phyloP scores from a whole-genome alignment of 2,329 filamentous ascomycete species.

The Sphaerulina populicola region DNA sequence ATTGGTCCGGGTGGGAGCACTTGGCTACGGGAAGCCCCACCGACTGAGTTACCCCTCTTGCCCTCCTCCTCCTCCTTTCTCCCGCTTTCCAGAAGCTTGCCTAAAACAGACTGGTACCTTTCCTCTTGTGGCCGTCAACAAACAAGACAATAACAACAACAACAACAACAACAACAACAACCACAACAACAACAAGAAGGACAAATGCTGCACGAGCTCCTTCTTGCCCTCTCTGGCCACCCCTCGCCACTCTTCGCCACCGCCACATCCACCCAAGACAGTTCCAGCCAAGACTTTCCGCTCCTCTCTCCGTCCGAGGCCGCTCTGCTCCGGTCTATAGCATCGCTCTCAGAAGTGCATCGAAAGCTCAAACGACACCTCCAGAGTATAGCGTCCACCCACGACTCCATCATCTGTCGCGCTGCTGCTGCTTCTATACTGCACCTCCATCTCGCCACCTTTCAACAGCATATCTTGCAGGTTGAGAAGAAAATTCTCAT shows the following conservation, averaged over 20 bases:
- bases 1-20: background rate
- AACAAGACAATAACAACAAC: no score
- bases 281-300: constrained; percentile 34
- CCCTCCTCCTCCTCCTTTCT: no score
- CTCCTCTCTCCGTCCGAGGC: constrained; percentile 68
- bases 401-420: constrained; percentile 75
- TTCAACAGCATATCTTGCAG: constrained; percentile 74
- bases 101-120: background rate
- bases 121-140: no score
- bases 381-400: constrained; percentile 57
- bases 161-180: no score
- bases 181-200: no score
- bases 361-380: constrained; percentile 61
- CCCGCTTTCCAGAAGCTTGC: constrained; percentile 4
- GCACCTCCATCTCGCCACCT: constrained; percentile 65
- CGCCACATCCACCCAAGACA: constrained; percentile 34
- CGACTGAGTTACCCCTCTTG: no score
- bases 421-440: constrained; percentile 74
- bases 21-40: background rate
- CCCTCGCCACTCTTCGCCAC: constrained; percentile 73
- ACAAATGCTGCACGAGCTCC: constrained; percentile 99
- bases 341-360: constrained; percentile 70
- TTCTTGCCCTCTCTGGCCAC: constrained; percentile 91
- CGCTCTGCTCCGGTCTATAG: constrained; percentile 68
- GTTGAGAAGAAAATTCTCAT: constrained; percentile 72